Conservation (phyloP, 2,329 filamentous ascomycete genomes). For the Fusarium sp. region DNA sequence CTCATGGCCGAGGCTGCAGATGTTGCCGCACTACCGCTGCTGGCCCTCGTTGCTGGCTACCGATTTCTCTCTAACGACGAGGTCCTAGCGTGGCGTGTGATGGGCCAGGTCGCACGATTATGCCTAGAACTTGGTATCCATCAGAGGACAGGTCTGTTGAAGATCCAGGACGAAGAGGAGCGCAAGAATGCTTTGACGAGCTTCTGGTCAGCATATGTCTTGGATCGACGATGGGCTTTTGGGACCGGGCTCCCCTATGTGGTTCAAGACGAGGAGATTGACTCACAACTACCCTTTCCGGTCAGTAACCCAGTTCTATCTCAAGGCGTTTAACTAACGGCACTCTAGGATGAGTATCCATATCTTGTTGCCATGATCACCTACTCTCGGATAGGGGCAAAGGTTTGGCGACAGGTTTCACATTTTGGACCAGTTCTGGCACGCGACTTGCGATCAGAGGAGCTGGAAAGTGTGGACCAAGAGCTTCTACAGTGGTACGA, state of each 20-base stretch:
- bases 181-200: slow-evolving; percentile 72
- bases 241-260: slow-evolving; percentile 88
- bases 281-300: slow-evolving; percentile 78
- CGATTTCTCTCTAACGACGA: slow-evolving; percentile 89
- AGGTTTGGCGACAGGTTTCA: slow-evolving; percentile 83
- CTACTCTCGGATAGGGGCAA: slow-evolving; percentile 82
- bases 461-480: slow-evolving; percentile 81
- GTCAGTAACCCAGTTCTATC: slow-evolving; percentile 57
- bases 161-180: slow-evolving; percentile 73
- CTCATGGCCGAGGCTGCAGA: slow-evolving; percentile 62
- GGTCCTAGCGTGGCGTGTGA: slow-evolving; percentile 82
- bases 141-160: slow-evolving; percentile 73
- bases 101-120: slow-evolving; percentile 80
- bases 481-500: slow-evolving; percentile 90
- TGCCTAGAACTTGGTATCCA: slow-evolving; percentile 86
- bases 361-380: slow-evolving; percentile 85
- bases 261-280: slow-evolving; percentile 84
- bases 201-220: slow-evolving; percentile 86
- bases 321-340: slow-evolving; percentile 29
- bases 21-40: slow-evolving; percentile 57
- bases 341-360: slow-evolving; percentile 60
- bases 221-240: slow-evolving; percentile 88
- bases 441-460: slow-evolving; percentile 71
- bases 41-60: slow-evolving; percentile 67
- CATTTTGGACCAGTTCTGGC: slow-evolving; percentile 68